Percentiles rank a stretch among this genome's conserved stretches.
Evolutionary conservation across 2,329 filamentous ascomycete genomes (phyloP).

Genomic region (Canariomyces notabilis): DNA sequence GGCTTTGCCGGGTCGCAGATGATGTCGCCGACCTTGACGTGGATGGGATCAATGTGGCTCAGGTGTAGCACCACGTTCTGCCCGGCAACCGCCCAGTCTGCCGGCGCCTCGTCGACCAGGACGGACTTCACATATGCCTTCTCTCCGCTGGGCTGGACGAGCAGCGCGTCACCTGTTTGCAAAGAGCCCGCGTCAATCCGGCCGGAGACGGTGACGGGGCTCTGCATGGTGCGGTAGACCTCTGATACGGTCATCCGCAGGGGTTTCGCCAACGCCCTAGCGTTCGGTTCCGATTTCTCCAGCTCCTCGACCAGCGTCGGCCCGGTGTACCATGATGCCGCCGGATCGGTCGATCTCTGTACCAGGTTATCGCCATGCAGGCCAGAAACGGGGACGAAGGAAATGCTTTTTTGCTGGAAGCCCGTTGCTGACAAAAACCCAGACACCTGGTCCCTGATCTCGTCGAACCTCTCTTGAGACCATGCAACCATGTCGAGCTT

Average conservation of each 20-base stretch:
- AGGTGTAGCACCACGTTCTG: conserved; percentile 85
- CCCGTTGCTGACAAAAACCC: conserved; percentile 78
- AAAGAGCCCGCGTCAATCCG: conserved; percentile 79
- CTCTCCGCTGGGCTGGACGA: conserved; percentile 77
- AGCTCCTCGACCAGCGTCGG: conserved; percentile 76
- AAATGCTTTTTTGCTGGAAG: conserved; percentile 75
- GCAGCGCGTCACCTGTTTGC: conserved; percentile 75
- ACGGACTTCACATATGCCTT: conserved; percentile 76
- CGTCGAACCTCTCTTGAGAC: conserved; percentile 76
- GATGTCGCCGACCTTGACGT: conserved; percentile 80
- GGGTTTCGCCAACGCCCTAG: conserved; percentile 68
- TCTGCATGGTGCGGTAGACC: conserved; percentile 75
- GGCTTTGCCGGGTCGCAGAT: conserved; percentile 67
- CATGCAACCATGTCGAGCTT: conserved; percentile 87
- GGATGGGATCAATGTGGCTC: conserved; percentile 74
- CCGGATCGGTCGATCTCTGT: conserved; percentile 47
- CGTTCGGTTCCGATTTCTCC: conserved; percentile 71
- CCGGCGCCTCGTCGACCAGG: conserved; percentile 65
- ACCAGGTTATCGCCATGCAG: conserved; percentile 84
- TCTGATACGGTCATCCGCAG: conserved; percentile 84
- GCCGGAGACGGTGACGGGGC: conserved; percentile 78
- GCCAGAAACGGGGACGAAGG: conserved; percentile 86
- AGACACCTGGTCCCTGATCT: conserved; percentile 77
- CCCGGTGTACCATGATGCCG: conserved; percentile 74
- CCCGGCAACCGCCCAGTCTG: conserved; percentile 88